Evolutionary conservation across 78 protist species (phyloP), one percentile per base, ranked within the genome.

Genomic region (Cavenderia fasciculata): DNA sequence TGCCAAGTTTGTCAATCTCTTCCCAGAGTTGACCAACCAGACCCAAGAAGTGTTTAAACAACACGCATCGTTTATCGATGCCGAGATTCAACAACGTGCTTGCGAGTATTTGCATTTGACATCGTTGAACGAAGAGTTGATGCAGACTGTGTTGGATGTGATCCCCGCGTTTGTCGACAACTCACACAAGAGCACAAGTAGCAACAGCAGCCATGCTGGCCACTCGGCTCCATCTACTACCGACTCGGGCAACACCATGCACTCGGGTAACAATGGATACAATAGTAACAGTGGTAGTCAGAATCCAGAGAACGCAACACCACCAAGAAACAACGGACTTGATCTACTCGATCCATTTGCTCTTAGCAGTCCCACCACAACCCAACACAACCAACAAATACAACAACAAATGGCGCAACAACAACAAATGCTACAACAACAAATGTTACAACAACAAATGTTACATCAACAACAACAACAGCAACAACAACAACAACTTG

Each of bases 71-170:
- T 18, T 46, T 41, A 84, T 96, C 31, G 97, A 98, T 84, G 78
- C 94, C 43, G 99, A 98, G 82, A 25, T 98, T 40, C 99, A 99
- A 89, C 99, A 99, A 94, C 98, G 99, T 41, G 99, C 99, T 18
- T 16, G 43, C 74, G 99, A 98, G 76, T 98, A 98, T 94, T 27
- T 66, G 19, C 69, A 59, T 63, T 75, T 98, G 1, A 82, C 95
- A 21, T 34, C 71, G 4, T 59, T 59, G 4, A 68, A 85, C 14
- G 95, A 71, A 56, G 95, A 92, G 21, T 49, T 92, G 51, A 84
- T 92, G 94, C 91, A 79, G 61, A 72, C 86, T 34, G 90, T 90
- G 0, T 59, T 78, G 27, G 87, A 90, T 69, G 90, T 78, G 33
- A 90, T 90, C 40, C 87, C 88, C 23, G 92, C 94, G 19, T 90